A percentile compares a stretch with the other conserved stretches of the same genome.
Conservation (phyloP, 140 eudicot genomes). For the Oenanthe javanica region DNA sequence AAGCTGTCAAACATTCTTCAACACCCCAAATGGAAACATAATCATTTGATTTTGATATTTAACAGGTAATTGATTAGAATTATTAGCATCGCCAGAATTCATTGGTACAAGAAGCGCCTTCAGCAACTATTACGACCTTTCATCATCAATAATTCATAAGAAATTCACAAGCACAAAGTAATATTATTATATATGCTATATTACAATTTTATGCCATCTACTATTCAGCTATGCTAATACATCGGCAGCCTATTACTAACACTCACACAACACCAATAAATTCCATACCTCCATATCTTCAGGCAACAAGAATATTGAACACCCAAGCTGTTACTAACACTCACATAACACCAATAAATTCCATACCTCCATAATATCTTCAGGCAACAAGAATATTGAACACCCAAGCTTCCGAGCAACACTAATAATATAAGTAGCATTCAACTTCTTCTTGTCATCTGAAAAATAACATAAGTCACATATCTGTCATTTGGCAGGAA, state of each 20-base stretch:
- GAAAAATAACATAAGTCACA: slow-evolving; percentile 10
- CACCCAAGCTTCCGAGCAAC: slow-evolving; percentile 97
- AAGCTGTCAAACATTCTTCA: not conserved
- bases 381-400: slow-evolving; percentile 82
- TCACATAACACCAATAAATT: not conserved
- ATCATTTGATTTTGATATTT: not conserved
- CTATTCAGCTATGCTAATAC: not conserved
- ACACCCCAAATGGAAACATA: not conserved
- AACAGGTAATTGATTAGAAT: not conserved
- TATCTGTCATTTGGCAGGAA: not conserved
- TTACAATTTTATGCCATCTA: not conserved
- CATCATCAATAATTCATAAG: not conserved
- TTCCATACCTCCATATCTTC: slow-evolving; percentile 56
- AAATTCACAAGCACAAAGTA: not conserved
- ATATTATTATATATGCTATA: not conserved
- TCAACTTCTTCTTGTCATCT: slow-evolving; percentile 91
- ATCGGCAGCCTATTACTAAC: not conserved
- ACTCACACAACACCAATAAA: not conserved
- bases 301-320: too few relatives aligned
- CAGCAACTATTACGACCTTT: not conserved
- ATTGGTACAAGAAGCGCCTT: not conserved
- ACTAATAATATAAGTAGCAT: slow-evolving; percentile 92
- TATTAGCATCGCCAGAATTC: not conserved
- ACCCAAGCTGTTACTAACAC: not conserved
- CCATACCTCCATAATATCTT: slow-evolving; percentile 87